phyloP scores from a whole-genome alignment of 148 eudicot genomes.

The Talinum fruticosum region DNA sequence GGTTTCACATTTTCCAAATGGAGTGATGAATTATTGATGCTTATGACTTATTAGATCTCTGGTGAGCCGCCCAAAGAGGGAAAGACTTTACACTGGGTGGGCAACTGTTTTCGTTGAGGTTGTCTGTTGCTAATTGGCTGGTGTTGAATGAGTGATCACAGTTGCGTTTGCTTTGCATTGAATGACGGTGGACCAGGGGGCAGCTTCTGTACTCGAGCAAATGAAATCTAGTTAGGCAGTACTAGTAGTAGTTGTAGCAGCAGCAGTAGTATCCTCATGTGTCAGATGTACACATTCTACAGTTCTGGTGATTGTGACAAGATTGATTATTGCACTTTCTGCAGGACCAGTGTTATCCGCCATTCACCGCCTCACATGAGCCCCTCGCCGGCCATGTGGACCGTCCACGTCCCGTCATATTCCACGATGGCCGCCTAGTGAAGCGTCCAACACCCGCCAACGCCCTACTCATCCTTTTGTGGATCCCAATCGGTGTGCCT shows the following conservation, averaged over 20 bases:
- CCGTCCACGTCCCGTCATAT: slow-evolving; percentile 30
- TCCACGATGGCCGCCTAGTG: slow-evolving; percentile 33
- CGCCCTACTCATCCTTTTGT: slow-evolving; percentile 58
- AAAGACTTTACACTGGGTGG: no score
- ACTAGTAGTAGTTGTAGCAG: no score
- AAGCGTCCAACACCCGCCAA: slow-evolving; percentile 23
- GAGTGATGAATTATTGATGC: no score
- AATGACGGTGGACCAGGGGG: neutral
- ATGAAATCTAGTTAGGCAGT: neutral
- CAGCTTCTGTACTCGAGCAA: neutral
- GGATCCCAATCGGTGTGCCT: slow-evolving; percentile 69
- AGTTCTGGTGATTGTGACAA: neutral
- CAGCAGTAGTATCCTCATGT: neutral
- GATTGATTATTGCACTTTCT: neutral
- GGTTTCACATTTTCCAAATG: no score
- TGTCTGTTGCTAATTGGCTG: no score
- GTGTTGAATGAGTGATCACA: no score
- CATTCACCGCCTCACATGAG: slow-evolving; percentile 30
- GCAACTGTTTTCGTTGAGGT: no score
- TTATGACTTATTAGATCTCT: no score
- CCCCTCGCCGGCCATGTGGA: slow-evolving; percentile 23
- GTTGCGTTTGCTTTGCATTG: no score
- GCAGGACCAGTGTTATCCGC: slow-evolving; percentile 48
- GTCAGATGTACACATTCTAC: neutral
- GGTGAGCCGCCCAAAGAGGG: no score